Evolutionary conservation across 1,284 basidiomycete genomes (phyloP), one percentile per base, ranked within the genome.

Genomic region (Irpex sp.): DNA sequence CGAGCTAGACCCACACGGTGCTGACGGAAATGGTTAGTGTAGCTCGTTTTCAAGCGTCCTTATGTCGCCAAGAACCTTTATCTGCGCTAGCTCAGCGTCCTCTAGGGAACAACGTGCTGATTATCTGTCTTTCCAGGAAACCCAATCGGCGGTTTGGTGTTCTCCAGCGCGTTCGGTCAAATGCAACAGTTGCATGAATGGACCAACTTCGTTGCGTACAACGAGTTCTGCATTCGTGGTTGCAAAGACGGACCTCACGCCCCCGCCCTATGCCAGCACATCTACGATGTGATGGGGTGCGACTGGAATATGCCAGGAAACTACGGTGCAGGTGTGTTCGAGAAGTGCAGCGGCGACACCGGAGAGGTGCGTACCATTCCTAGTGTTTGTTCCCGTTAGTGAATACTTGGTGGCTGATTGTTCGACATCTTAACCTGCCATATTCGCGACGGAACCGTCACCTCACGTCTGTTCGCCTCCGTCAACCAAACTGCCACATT

Each of bases 151-250:
- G 86, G 85, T 5, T 77, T 91, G 35, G 87, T 92, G 21, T 92
- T 92, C 74, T 89, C 89, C 37, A 84, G 72, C 67, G 88, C 87
- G 15, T 90, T 90, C 75, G 85, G 88, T 37, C 71, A 78, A 57
- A 68, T 84, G n/a, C 67, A 81, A 66, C 80, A 89, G 69, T 75
- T 87, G 51, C 79, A 84, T 66, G 84, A 89, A 68, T 91, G 89
- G 88, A 89, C 86, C 61, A 86, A 87, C 72, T 88, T 87, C 69
- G 77, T 90, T 59, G 81, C 84, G 2, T 78, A 76, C 67, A 74
- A 77, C 50, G 73, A 83, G 66, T 93, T 92, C 76, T 93, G 90
- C 75, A 83, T 94, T 78, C 82, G 90, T 63, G 90, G 83, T 5
- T 93, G 91, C 74, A 85, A 82, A 61, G 80, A 81, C 51, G 88